Percentiles rank a stretch among this genome's conserved stretches.
Conservation (phyloP, 352 stramenopile genomes). For the Globisporangium nodosum region DNA sequence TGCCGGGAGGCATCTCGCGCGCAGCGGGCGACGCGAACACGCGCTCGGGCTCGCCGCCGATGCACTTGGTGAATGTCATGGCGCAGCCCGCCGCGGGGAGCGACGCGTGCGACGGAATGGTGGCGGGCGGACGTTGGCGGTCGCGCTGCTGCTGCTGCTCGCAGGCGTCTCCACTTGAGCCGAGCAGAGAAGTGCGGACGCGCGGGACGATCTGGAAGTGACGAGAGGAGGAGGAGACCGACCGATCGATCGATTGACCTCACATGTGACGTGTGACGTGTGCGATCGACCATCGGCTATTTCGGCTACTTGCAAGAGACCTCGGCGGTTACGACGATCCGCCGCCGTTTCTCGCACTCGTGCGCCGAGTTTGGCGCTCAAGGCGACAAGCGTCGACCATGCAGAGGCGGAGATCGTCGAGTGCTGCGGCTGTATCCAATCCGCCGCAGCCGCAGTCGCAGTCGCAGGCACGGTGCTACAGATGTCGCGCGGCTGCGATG, state of each 20-base stretch:
- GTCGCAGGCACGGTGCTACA: neutral
- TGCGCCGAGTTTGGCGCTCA: no score
- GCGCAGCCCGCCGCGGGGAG: neutral
- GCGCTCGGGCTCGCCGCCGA: slow-evolving; percentile 42
- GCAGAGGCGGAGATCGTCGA: no score
- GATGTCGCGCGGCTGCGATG: neutral
- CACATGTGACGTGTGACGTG: no score
- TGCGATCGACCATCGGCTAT: no score
- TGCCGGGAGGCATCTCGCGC: slow-evolving; percentile 20
- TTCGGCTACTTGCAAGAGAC: no score
- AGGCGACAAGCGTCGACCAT: no score
- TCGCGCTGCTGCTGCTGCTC: neutral
- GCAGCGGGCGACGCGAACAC: slow-evolving; percentile 33
- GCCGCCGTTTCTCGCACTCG: no score
- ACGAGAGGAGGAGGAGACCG: neutral
- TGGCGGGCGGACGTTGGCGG: neutral
- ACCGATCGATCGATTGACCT: no score
- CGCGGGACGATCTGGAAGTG: neutral
- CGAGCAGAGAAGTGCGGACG: no score
- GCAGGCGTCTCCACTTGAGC: neutral
- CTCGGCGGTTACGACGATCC: no score
- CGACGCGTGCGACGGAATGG: neutral
- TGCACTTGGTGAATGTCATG: slow-evolving; percentile 53
- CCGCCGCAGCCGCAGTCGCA: no score
- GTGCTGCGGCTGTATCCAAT: no score